Evolutionary conservation across 257 asterid species (phyloP), one percentile per base, ranked within the genome.

Genomic region (Scutellaria barbata): DNA sequence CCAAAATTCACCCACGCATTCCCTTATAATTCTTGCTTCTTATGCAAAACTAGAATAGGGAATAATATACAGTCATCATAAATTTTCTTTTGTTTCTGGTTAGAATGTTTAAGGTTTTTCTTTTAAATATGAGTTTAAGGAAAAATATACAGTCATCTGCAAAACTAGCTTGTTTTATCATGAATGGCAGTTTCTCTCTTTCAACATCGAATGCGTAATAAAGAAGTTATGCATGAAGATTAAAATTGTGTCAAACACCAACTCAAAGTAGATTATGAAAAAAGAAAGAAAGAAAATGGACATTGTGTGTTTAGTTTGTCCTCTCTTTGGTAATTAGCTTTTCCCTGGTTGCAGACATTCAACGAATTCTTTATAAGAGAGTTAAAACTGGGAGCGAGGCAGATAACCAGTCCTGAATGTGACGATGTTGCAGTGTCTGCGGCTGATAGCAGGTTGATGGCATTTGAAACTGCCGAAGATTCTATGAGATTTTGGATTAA

Each of bases 361-460:
- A 94, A 94, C 35, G 96, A 93, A 52, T 93, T 93, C 56, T 93
- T 93, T 60, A 85, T 90, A 73, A 86, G 98, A 81, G 98, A 93
- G 81, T 78, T 94, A 68, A 89, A 87, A 85, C 88, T 85, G 71
- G 88, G 90, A 18, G 88, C 84, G 41, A 85, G 98, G 82, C 95
- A 97, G 62, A 82, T 94, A 66, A 57, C 92, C 47, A 76, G 68
- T 74, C 22, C 40, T 62, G 97, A 85, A 33, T 58, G 86, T 77
- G 94, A 89, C 64, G 92, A 88, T 66, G 72, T 89, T 81, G 97
- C 97, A 6, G 94, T 95, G 12, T 89, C 91, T 74, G 99, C 86
- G 33, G 99, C 97, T 73, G 99, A 95, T 85, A 48, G 98, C 83
- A 88, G 98, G 70, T 83, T 92, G 81, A 95, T 85, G 81, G 96